Evolutionary conservation across 441 rosid genomes (phyloP), one percentile per base, ranked within the genome.

Genomic region (Viola pubescens): DNA sequence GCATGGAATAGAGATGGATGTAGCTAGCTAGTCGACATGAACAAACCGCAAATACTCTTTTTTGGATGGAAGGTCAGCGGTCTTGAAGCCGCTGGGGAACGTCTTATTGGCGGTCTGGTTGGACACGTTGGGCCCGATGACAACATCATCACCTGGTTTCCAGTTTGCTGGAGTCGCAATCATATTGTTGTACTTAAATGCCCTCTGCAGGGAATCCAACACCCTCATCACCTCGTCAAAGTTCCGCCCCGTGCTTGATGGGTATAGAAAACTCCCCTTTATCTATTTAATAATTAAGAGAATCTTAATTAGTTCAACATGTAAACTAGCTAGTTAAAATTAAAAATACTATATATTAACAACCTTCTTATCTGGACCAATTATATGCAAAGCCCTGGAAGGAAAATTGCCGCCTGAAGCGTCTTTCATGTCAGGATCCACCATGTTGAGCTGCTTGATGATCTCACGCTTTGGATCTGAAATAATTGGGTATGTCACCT

Each of bases 161-260:
- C 98, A 88, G 86, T 54, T 39, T 37, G 16, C 66, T 39, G 41
- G 87, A 7, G 92, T 88, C 0, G 95, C 85, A 0, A 91, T 69
- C 75, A 77, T 85, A 68, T 77, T 73, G 74, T 78, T 83, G 68
- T 79, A 71, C 68, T 80, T 81, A 0, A 73, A 8, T 7, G 79
- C 83, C 64, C 60, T 72, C 75, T 80, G 77, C 58, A 87, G 70
- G 0, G 90, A 84, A 42, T 87, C 97, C 61, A 87, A 26, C 42
- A 73, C 97, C 65, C 98, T 82, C 72, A 84, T 16, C 58, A 85
- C 94, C 59, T 85, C 98, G 13, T 85, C 95, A 79, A 89, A 80
- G 84, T 84, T 92, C 69, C 91, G 73, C 7, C 94, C 90, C 0
- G 97, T 84, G 65, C 77, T 71, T 2, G 87, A 81, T 0, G 94